Conservation (phyloP, 2,329 filamentous ascomycete species). For the Microdochium bolleyi region DNA sequence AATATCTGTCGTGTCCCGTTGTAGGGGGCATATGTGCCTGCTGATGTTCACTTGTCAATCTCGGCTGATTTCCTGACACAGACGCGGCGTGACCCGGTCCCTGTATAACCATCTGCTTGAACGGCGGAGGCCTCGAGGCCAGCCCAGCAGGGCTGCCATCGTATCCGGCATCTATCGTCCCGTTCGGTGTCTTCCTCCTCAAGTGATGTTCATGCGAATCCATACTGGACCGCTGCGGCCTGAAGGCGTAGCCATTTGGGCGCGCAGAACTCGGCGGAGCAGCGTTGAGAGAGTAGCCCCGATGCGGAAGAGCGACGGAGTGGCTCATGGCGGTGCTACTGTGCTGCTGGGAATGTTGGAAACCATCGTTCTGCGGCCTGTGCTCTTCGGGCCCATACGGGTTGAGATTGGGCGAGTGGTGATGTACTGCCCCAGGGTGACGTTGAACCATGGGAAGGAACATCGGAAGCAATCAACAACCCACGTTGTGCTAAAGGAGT, state of each 20-base stretch:
- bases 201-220: slow-evolving; percentile 62
- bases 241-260: neutral
- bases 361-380: slow-evolving; percentile 3
- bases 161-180: slow-evolving; percentile 86
- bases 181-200: slow-evolving; percentile 85
- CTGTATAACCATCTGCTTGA: slow-evolving; percentile 77
- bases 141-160: slow-evolving; percentile 74
- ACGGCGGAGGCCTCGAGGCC: slow-evolving; percentile 63
- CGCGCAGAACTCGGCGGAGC: neutral
- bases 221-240: neutral
- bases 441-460: neutral
- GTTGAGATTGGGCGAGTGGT: neutral
- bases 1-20: neutral
- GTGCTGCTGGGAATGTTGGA: neutral
- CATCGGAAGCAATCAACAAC: neutral
- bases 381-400: neutral
- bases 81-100: slow-evolving; percentile 20
- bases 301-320: neutral
- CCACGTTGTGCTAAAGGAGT: neutral
- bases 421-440: neutral
- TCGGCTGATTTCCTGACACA: slow-evolving; percentile 16
- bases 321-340: neutral
- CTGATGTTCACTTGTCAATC: slow-evolving; percentile 11
- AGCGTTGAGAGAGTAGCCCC: neutral
- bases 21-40: slow-evolving; percentile 7